Evolutionary conservation across 345 rosid genomes (phyloP), one percentile per base, ranked within the genome.

Genomic region (Geranium rotundifolium): DNA sequence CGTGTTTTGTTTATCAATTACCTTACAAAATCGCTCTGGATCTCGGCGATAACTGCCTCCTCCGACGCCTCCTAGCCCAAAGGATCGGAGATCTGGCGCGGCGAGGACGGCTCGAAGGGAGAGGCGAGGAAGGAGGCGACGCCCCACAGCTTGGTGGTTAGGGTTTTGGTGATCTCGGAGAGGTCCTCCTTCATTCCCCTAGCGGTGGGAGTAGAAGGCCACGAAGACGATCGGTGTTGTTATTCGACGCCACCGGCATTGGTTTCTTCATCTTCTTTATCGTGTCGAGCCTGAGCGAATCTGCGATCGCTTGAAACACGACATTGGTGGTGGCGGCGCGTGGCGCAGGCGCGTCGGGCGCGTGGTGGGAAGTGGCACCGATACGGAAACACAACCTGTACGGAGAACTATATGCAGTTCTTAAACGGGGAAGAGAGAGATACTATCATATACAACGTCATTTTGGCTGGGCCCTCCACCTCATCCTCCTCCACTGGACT

Each of bases 91-190:
- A 19, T 19, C 50, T 15, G 49, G 20, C 61, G 75, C 0, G 95
- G 19, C 29, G 58, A 57, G 27, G 73, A 65, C 16, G 37, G 58
- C 60, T 70, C 73, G n/a, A 69, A 89, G 13, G 86, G 81, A 14
- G 97, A 95, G 15, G 97, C 90, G 67, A 90, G 95, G 74, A 93
- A 88, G 68, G 90, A 87, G 19, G 99, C 97, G 19, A 90, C 97
- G 30, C 96, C 97, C 67, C 97, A 89, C 73, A 90, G 79, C 59
- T 84, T 90, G 59, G 90, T 89, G 17, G 83, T 72, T 39, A 93
- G 84, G 77, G 90, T 82, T 73, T 85, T 79, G 17, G 86, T 80
- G 62, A 90, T 80, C 78, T 88, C 95, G 52, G 92, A 77, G 49
- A 93, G 78, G 73, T 93, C 99, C 65, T 85, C 95, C 65, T 84